phyloP scores from a whole-genome alignment of 2,329 filamentous ascomycete species.

The Trichoderma breve region DNA sequence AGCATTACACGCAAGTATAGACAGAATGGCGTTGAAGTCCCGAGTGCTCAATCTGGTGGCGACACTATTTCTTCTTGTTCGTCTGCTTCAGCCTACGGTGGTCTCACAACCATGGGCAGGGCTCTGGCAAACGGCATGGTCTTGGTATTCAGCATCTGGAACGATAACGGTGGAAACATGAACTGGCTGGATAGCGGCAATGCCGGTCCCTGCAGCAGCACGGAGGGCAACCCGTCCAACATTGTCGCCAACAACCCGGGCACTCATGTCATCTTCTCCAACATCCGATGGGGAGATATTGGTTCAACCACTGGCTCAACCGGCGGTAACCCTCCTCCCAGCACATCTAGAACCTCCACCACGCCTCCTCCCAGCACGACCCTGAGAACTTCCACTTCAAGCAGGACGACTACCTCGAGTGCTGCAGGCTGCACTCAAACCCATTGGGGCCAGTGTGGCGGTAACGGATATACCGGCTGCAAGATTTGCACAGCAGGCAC shows the following conservation, averaged over 20 bases:
- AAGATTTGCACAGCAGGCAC: constrained; percentile 2
- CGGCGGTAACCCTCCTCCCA: not conserved
- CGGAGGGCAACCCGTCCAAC: constrained; percentile 49
- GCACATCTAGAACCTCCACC: constrained; percentile 3
- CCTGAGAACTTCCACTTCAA: not conserved
- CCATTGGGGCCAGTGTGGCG: constrained; percentile 6
- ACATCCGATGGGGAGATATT: constrained; percentile 61
- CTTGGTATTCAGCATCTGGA: constrained; percentile 53
- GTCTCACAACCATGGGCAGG: constrained; percentile 44
- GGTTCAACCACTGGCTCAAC: constrained; percentile 40
- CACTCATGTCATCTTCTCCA: constrained; percentile 53
- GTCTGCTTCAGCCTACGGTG: constrained; percentile 39
- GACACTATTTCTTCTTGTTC: constrained; percentile 37
- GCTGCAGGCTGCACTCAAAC: constrained; percentile 4
- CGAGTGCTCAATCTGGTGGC: constrained; percentile 27
- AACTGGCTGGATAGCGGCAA: constrained; percentile 50
- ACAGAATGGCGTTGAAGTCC: constrained; percentile 32
- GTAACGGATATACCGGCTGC: constrained; percentile 6
- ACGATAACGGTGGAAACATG: constrained; percentile 52
- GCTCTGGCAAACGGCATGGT: constrained; percentile 49
- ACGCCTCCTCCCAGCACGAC: constrained; percentile 3
- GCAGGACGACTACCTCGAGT: not conserved
- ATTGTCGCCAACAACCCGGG: constrained; percentile 47
- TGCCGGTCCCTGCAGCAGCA: constrained; percentile 52
- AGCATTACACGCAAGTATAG: constrained; percentile 48